Percentiles rank a stretch among this genome's conserved stretches.
phyloP scores from a whole-genome alignment of 2,329 filamentous ascomycete genomes.

The Monosporascus sp. region DNA sequence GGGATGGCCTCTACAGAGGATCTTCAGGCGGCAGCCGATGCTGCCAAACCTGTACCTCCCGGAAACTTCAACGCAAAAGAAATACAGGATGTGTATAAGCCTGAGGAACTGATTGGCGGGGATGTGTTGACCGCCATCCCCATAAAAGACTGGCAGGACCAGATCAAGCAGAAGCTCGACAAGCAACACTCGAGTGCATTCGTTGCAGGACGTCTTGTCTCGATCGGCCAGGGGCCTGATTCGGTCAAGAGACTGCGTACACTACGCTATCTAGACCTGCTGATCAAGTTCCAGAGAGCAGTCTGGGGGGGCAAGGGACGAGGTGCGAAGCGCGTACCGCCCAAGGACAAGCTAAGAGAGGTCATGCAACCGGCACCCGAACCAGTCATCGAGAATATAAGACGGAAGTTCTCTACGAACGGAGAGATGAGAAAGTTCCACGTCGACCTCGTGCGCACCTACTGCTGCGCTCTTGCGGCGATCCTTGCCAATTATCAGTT shows the following conservation, averaged over 20 bases:
- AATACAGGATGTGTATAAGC: constrained; percentile 68
- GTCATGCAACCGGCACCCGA: constrained; percentile 53
- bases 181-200: constrained; percentile 56
- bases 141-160: constrained; percentile 69
- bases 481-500: constrained; percentile 70
- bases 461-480: constrained; percentile 65
- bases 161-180: constrained; percentile 51
- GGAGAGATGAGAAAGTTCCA: constrained; percentile 66
- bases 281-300: constrained; percentile 47
- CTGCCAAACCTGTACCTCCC: constrained; percentile 66
- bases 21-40: constrained; percentile 58
- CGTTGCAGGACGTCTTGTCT: constrained; percentile 57
- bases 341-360: constrained; percentile 56
- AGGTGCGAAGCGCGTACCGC: constrained; percentile 47
- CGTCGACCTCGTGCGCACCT: constrained; percentile 64
- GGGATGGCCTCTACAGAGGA: constrained; percentile 64
- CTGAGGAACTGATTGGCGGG: constrained; percentile 58
- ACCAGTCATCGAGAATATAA: constrained; percentile 59
- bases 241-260: constrained; percentile 50
- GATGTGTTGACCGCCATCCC: constrained; percentile 63
- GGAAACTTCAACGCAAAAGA: constrained; percentile 62
- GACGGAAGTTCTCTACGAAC: constrained; percentile 61
- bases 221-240: constrained; percentile 47
- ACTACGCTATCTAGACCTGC: constrained; percentile 54
- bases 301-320: constrained; percentile 41